phyloP scores from a whole-genome alignment of 495 filamentous ascomycete genomes.

The Aspergillus sparsus region DNA sequence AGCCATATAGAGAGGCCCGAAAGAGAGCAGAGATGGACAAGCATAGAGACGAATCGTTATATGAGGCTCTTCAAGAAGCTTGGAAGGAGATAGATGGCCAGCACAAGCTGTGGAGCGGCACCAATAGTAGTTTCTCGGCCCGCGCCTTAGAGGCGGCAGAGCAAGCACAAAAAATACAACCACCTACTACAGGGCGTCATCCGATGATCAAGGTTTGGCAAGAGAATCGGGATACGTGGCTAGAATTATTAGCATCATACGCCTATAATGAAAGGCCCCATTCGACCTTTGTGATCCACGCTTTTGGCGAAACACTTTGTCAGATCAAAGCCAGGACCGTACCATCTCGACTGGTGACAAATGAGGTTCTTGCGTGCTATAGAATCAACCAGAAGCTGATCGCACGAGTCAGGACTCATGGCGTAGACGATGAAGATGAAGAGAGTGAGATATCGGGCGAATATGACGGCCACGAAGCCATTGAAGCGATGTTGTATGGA shows the following conservation, averaged over 20 bases:
- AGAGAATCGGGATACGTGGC: conserved; percentile 40
- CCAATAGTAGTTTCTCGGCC: conserved; percentile 22
- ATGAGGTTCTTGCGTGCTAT: conserved; percentile 36
- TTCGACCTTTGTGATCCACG: conserved; percentile 57
- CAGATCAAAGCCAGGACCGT: conserved; percentile 57
- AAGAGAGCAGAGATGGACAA: conserved; percentile 32
- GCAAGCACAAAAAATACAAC: conserved; percentile 21
- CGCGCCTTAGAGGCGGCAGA: conserved; percentile 29
- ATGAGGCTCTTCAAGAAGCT: conserved; percentile 27
- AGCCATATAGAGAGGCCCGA: conserved; percentile 40
- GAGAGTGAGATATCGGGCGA: conserved; percentile 23
- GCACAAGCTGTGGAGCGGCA: conserved; percentile 26
- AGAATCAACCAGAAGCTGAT: conserved; percentile 38
- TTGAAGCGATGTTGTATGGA: conserved; percentile 35
- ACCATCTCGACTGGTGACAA: conserved; percentile 30
- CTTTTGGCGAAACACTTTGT: conserved; percentile 64
- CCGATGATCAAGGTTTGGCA: conserved; percentile 48
- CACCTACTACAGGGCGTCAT: conserved; percentile 37
- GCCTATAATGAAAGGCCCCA: conserved; percentile 51
- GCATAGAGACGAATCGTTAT: conserved; percentile 29
- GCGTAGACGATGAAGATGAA: conserved; percentile 24
- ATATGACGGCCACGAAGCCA: conserved; percentile 38
- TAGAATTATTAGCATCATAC: conserved; percentile 60
- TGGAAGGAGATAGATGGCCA: conserved; percentile 18
- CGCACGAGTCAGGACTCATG: conserved; percentile 27